Evolutionary conservation across 345 rosid species (phyloP), one percentile per base, ranked within the genome.

Genomic region (Odontarrhena argentea): DNA sequence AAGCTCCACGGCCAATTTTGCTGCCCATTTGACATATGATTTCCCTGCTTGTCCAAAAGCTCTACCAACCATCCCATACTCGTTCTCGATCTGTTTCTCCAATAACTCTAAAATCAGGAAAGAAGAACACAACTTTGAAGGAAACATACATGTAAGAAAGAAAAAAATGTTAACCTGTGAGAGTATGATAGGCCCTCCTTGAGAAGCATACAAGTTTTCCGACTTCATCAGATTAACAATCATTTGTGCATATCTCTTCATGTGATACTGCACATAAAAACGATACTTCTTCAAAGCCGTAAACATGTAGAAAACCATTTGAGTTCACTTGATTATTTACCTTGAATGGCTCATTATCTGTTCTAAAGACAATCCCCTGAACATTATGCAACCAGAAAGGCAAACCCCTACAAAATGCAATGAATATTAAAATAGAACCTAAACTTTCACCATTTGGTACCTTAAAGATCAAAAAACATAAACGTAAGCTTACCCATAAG

Each of bases 131-230:
- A 54, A 28, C 55, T 68, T 35, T n/a, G n/a, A 51, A 67, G 11
- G 41, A 43, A 25, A 18, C 57, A 55, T 47, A 55, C 28, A 63
- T 46, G 42, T 12, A 49, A 25, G 26, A 9, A 40, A 26, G 8
- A 26, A 3, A 12, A 9, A 67, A 49, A 15, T 9, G 65, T 38
- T 49, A 58, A 86, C 92, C 95, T 92, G 96, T 11, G 96, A 89
- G 50, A 89, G 74, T 72, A 92, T 87, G 52, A 87, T 89, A 8
- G 98, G 96, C 7, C 98, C 96, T 68, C 96, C 95, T 70, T 92
- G 96, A 1, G 96, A 89, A 72, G 92, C 96, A 71, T 64, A 89
- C 51, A 89, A 62, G 32, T 70, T 77, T 42, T 87, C 84, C 1
- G 84, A 65, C 57, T 85, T 82, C 98, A 92, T 80, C 91, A 87